Evolutionary conservation across 148 eudicot species (phyloP).

Genomic region (Vaccinium vitisidaea): DNA sequence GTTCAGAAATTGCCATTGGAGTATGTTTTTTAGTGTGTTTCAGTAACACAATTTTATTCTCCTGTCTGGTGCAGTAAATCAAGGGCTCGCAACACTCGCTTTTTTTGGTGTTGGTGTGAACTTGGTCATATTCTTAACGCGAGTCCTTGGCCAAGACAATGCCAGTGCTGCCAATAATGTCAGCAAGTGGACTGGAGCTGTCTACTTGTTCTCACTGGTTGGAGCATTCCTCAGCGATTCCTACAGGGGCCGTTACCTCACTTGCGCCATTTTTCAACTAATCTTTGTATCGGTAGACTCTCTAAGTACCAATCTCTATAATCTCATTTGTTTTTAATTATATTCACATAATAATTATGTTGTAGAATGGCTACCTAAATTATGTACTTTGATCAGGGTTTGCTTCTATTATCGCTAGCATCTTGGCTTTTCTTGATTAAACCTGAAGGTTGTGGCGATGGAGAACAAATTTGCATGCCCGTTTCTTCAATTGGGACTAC

Average conservation of each 20-base stretch:
- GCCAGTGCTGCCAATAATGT: conserved; percentile 92
- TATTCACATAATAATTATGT: background rate
- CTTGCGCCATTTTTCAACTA: conserved; percentile 73
- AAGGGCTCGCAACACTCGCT: conserved; percentile 81
- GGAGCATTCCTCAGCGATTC: conserved; percentile 97
- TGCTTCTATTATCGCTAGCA: conserved; percentile 54
- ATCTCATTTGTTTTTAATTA: background rate
- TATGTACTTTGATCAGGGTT: conserved; percentile 41
- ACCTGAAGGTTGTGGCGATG: conserved; percentile 77
- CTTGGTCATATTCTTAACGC: conserved; percentile 75
- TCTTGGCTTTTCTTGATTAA: conserved; percentile 65
- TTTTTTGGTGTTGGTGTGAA: conserved; percentile 94
- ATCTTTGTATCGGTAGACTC: conserved; percentile 55
- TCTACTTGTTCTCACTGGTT: conserved; percentile 75
- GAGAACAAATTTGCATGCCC: conserved; percentile 40
- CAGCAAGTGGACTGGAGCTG: conserved; percentile 93
- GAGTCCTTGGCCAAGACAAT: conserved; percentile 75
- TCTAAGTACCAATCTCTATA: background rate
- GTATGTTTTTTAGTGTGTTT: background rate
- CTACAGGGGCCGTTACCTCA: conserved; percentile 88
- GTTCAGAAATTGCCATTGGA: background rate
- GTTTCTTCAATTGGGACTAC: conserved; percentile 29
- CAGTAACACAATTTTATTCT: background rate
- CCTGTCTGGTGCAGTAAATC: conserved; percentile 56
- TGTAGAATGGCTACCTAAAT: background rate